A percentile compares a stretch with the other conserved stretches of the same genome.
These are phyloP conservation scores for Neopestalotiopsis sp. DNA, from an alignment of 2,329 filamentous ascomycete genomes.

Conservation along the genomic window DNA sequence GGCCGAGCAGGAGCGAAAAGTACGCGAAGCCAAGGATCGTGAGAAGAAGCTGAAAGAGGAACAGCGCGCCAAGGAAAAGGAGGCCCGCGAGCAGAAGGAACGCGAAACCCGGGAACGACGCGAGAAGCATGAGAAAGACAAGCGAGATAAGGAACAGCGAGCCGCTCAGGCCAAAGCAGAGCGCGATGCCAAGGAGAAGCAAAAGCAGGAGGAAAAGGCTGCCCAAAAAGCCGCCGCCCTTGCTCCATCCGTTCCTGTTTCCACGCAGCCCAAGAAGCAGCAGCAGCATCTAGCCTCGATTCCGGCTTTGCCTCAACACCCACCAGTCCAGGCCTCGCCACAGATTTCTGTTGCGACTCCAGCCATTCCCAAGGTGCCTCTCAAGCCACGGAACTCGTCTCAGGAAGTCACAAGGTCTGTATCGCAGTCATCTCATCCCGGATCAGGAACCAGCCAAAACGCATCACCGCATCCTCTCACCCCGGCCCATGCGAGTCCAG, in stretches of 20 bases:
- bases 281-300: slow-evolving; percentile 48
- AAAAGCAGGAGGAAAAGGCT: slow-evolving; percentile 51
- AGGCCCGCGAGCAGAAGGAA: slow-evolving; percentile 73
- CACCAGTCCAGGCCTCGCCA: slow-evolving; percentile 72
- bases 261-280: slow-evolving; percentile 49
- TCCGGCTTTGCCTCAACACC: slow-evolving; percentile 64
- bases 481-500: slow-evolving; percentile 69
- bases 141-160: slow-evolving; percentile 62
- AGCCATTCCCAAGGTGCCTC: slow-evolving; percentile 82
- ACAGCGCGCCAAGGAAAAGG: slow-evolving; percentile 78
- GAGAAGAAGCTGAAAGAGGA: slow-evolving; percentile 88
- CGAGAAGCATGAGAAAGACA: slow-evolving; percentile 64
- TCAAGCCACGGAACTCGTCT: slow-evolving; percentile 76
- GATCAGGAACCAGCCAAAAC: slow-evolving; percentile 58
- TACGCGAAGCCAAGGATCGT: slow-evolving; percentile 77
- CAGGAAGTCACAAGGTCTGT: slow-evolving; percentile 77
- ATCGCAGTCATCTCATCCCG: slow-evolving; percentile 72
- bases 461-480: slow-evolving; percentile 66
- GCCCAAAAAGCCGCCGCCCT: slow-evolving; percentile 46
- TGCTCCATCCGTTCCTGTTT: slow-evolving; percentile 41
- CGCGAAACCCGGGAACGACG: slow-evolving; percentile 64
- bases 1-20: slow-evolving; percentile 84
- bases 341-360: slow-evolving; percentile 82
- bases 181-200: slow-evolving; percentile 53
- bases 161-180: slow-evolving; percentile 49